Base-by-base conservation (phyloP, 1,139 yeast species). In the Kurtzmaniella natalensis region DNA sequence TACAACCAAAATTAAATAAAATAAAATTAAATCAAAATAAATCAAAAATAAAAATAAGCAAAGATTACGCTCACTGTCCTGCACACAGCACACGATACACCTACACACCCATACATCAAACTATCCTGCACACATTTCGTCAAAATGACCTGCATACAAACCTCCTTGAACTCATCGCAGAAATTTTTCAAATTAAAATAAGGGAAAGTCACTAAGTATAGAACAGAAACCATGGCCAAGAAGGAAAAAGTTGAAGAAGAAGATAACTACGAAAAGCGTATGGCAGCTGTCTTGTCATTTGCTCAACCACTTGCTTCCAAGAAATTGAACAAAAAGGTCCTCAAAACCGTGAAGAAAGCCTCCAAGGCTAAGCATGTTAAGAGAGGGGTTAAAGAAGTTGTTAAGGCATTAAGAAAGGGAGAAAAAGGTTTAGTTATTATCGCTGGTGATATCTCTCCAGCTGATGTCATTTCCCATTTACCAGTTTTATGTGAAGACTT, bases 371-470 rank as follows among this genome's bases (percentile, higher is more conserved):
- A 94, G 69, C 96, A 92, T 63, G 96, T 94, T 51, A 89, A 88
- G 70, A 78, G 98, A 64, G 99, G 99, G 57, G 98, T 92, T 39
- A 94, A 94, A 66, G 99, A 94, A 66, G 98, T 92, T 30, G 97
- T 92, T 51, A 94, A 94, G 69, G 94, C 97, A 25, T 75, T 94
- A 47, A 80, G 98, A 71, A 92, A 92, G 67, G 97, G 97, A 46
- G 97, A 89, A 61, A 92, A 92, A 67, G 99, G 98, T 36, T 74
- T 94, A 37, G 98, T 94, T 25, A 70, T 94, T 47, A 79, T 94
- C 64, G 98, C 99, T 28, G 97, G 98, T 45, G 99, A 94, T 58
- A 92, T 94, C 46, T 88, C 95, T 34, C 99, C 99, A 37, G 79
- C 92, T 36, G 99, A 94, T 59, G 98, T 94, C 33, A 85, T 94